Base-by-base conservation (phyloP, 139 green algal genomes). In the Chlorella sorokiniana region DNA sequence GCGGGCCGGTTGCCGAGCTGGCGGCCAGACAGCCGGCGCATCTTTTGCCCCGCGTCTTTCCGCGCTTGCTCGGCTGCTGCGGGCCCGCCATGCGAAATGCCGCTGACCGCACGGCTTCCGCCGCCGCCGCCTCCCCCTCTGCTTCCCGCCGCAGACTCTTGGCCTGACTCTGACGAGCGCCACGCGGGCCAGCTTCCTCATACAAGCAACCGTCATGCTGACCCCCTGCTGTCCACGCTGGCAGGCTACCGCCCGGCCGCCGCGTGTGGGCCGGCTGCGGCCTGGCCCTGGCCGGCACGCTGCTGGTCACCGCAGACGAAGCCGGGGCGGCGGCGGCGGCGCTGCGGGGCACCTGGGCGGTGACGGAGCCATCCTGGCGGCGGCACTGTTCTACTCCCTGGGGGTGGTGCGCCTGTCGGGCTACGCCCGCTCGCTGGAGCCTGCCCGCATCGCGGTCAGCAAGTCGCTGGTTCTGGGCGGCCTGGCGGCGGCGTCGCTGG, bases 141-240 rank as follows among this genome's bases (percentile, higher is more conserved):
- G 51, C 81, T 25, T 52, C 18, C 44, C 45, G 20, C 18, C 84
- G 59, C 86, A 89, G 73, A 85, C 85, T 29, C 56, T 70, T 18
- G 81, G 80, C 25, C 38, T 89, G 40, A 69, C 67, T 27, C 44
- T 89, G 10, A 88, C 76, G 3, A 74, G 70, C 9, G 83, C 84
- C 51, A 87, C 82, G 0, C 63, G 73, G 1, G 86, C 83, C 14
- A 78, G 78, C 41, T 91, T 91, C 78, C 56, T 91, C 18, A 69
- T 91, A 20, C 70, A 83, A 25, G 81, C 87, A 37, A 89, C 77
- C 27, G 48, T 70, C 38, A 42, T 89, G 33, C 77, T 84, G 37
- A 89, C 85, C 1, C 85, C 2, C 45, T 84, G 42, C 56, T 89
- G 33, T 78, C 83, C 1, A 65, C 63, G 2, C 22, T 54, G 1